Evolutionary conservation across 139 green algal species (phyloP), one percentile per base, ranked within the genome.

Genomic region (Mychonastes homosphaera): DNA sequence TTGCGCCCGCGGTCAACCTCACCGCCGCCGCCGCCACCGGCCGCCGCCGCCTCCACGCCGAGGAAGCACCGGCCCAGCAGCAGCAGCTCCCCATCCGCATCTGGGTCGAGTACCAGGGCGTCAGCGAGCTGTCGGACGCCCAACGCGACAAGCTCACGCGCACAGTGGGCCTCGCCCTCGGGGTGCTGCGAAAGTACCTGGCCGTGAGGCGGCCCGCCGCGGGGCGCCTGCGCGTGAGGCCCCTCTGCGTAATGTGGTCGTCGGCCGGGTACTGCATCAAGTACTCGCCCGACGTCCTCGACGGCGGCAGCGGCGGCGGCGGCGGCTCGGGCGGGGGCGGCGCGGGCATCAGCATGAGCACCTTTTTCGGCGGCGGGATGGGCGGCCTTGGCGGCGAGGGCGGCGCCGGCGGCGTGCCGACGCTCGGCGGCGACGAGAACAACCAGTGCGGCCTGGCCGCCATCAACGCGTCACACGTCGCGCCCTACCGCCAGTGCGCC

Each of bases 81-180:
- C 41, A n/a, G 41, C 8, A 9, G 8, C 41, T 48, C 41, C 68
- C 68, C 7, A 57, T 76, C 6, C 53, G 62, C 6, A 47, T 76
- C 35, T 62, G 62, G 45, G 62, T 76, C 2, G 58, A 56, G 36
- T 76, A 76, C 30, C 69, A 76, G 41, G 43, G 32, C 15, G 28
- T 68, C 29, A 24, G 43, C 7, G 24, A 44, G 13, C 32, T 76
- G 53, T 35, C 51, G 5, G 26, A 30, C 4, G n/a, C 35, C 6
- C 44, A 55, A 21, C 44, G 57, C 23, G 26, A 63, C 57, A 56
- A 43, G 15, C 58, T 76, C 13, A 45, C 33, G n/a, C 47, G 64
- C 19, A 62, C 62, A 12, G 62, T 76, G n/a, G 64, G 68, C 27
- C 59, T 64, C 6, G 57, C 63, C 3, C 38, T 69, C 4, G 62